Percentiles rank a stretch among this genome's conserved stretches.
Conservation (phyloP, 306 rosid species). For the Cucumis hystrix region DNA sequence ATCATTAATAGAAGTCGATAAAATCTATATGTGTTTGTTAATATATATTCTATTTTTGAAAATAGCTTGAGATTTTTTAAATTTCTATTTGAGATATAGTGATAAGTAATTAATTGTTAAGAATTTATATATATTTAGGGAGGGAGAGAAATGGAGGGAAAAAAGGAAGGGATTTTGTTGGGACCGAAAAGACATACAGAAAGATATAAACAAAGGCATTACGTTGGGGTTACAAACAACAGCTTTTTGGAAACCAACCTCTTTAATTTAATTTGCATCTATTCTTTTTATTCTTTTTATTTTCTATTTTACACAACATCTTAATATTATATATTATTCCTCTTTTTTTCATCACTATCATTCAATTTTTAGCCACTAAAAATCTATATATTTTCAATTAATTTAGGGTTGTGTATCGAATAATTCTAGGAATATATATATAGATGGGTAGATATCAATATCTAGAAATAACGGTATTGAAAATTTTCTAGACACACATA, state of each 20-base stretch:
- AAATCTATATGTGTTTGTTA: too few relatives aligned
- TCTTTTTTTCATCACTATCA: not conserved
- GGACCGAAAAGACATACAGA: conserved; percentile 7
- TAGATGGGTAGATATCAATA: too few relatives aligned
- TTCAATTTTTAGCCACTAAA: not conserved
- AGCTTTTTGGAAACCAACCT: not conserved
- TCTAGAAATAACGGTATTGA: not conserved
- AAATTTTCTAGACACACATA: not conserved
- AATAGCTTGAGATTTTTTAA: too few relatives aligned
- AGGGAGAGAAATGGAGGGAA: not conserved
- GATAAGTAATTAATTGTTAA: too few relatives aligned
- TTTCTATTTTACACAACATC: not conserved
- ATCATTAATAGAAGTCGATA: too few relatives aligned
- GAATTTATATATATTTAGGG: too few relatives aligned
- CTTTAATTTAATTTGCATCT: not conserved
- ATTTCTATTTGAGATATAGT: too few relatives aligned
- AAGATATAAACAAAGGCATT: conserved; percentile 1
- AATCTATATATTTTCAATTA: too few relatives aligned
- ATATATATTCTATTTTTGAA: too few relatives aligned
- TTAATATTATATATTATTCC: not conserved
- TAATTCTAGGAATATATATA: not conserved
- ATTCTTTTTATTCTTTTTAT: not conserved
- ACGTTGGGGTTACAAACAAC: conserved; percentile 5
- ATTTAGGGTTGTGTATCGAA: too few relatives aligned
- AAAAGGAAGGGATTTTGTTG: not conserved